These are phyloP conservation scores for Talaromyces sp. DNA, from an alignment of 2,329 filamentous ascomycete species.

Conservation along the genomic window DNA sequence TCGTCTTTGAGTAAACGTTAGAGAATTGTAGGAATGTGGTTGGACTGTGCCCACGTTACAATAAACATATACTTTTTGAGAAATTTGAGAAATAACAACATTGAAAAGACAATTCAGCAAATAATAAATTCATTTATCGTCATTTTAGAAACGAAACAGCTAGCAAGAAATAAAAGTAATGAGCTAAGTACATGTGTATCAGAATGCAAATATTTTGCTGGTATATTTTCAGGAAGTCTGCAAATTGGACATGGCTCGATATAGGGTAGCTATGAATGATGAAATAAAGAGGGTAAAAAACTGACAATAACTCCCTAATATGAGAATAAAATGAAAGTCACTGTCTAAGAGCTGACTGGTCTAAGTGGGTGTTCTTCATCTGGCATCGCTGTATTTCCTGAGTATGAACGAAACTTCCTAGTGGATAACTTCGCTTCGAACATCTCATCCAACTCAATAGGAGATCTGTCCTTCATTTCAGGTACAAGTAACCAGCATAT, in stretches of 20 bases:
- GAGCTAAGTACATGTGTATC: neutral
- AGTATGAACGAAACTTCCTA: neutral
- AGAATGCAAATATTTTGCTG: neutral
- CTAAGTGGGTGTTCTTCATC: neutral
- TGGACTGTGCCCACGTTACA: too few species aligned
- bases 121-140: too few species aligned
- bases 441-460: constrained; percentile 43
- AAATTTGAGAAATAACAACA: too few species aligned
- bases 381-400: neutral
- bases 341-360: neutral
- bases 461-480: constrained; percentile 46
- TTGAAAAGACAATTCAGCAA: too few species aligned
- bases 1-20: too few species aligned
- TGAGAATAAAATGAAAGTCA: neutral
- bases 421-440: constrained; percentile 16
- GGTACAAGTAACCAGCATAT: constrained; percentile 44
- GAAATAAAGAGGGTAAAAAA: neutral
- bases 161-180: too few species aligned
- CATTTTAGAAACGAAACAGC: too few species aligned
- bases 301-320: neutral
- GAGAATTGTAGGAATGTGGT: too few species aligned
- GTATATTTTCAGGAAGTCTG: neutral
- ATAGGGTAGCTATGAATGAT: neutral
- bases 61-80: too few species aligned
- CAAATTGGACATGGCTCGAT: neutral